Base-by-base conservation (phyloP, 768 basidiomycete species). In the Asterophora parasitica region DNA sequence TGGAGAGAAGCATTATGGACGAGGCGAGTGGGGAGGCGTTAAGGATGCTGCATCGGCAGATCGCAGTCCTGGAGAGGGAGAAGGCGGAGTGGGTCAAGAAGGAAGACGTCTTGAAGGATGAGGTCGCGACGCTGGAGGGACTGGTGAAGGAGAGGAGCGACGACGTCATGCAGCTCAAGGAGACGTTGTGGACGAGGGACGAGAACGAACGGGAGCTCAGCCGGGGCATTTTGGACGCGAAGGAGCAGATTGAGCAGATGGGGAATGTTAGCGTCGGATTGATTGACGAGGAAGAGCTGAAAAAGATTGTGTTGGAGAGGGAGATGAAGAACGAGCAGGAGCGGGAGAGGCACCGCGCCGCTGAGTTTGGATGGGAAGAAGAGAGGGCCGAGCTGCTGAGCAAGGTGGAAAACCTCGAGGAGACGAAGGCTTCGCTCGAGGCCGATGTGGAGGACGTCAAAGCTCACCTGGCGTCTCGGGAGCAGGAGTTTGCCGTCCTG, bases 1-100 rank as follows among this genome's bases (percentile, higher is more conserved):
- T 91, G 64, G 85, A 88, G 50, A 71, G 83, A 15, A 88, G 90
- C 52, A 67, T 94, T 33, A 93, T 95, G 75, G 87, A 88, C 57
- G 85, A 83, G 54, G 85, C 88, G 1, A 88, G 85, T 49, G 77
- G 85, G 2, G 82, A 83, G 64, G 90, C 84, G 26, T 70, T 97
- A 59, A 74, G 88, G 37, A 81, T 82, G 66, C 74, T 96, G 36
- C 89, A 97, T 58, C 66, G 76, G 4, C 84, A 88, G 60, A 91
- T 97, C 52, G 76, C 78, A 7, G 74, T 77, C n/a, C 71, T 94
- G 31, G 85, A 89, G 57, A 68, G 77, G 35, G 87, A 88, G 66
- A 81, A 76, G 63, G 62, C 57, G 9, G 78, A 81, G 1, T 66
- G 71, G 64, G 59, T 62, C 49, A 67, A 61, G 54, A 66, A 62